Evolutionary conservation across 2,329 filamentous ascomycete species (phyloP).

Genomic region (Laburnicola sp.): DNA sequence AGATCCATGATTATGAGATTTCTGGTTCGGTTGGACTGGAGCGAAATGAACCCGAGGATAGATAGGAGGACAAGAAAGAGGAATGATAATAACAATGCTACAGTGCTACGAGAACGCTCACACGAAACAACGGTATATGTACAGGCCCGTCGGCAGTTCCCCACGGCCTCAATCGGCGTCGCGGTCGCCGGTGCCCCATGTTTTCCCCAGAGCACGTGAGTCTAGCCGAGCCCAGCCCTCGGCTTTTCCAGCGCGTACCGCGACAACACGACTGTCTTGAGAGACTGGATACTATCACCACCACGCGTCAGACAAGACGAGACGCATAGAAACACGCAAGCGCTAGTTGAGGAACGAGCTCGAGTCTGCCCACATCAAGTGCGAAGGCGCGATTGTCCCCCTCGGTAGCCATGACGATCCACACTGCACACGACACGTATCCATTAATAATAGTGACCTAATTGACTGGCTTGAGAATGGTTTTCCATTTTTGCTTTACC

Average conservation of each 20-base stretch:
- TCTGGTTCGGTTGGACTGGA: background rate
- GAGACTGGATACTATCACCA: too few species aligned
- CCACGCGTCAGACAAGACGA: too few species aligned
- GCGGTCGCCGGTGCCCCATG: background rate
- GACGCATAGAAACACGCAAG: too few species aligned
- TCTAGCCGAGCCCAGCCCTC: constrained; percentile 2
- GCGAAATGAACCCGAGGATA: background rate
- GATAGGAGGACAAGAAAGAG: background rate
- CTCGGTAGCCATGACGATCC: too few species aligned
- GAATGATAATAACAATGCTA: background rate
- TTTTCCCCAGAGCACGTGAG: background rate
- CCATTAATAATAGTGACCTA: too few species aligned
- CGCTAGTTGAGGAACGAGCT: too few species aligned
- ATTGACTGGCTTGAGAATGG: too few species aligned
- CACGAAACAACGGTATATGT: background rate
- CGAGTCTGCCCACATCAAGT: too few species aligned
- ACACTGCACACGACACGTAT: too few species aligned
- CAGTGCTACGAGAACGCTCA: background rate
- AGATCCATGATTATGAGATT: constrained; percentile 3
- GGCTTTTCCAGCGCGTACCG: background rate
- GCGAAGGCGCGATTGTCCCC: too few species aligned
- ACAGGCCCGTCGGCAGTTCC: constrained; percentile 3
- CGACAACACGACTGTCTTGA: too few species aligned
- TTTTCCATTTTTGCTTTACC: too few species aligned
- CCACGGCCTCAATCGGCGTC: background rate